These are phyloP conservation scores for Phytophthora kernoviae DNA, from an alignment of 352 stramenopile species.

Conservation along the genomic window DNA sequence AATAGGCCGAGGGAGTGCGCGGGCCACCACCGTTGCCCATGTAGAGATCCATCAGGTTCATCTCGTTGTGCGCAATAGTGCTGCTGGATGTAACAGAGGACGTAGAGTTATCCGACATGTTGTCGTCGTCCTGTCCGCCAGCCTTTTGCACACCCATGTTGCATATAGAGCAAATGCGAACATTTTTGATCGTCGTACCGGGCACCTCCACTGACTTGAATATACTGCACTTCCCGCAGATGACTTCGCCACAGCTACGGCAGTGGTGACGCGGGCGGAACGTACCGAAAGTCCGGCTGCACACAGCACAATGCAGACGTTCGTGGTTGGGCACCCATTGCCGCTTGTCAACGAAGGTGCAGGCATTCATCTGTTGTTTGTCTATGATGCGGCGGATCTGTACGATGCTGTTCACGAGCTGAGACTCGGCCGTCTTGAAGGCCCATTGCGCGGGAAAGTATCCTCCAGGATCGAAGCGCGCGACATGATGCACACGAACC, in stretches of 20 bases:
- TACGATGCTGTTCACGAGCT: constrained; percentile 78
- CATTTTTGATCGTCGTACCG: constrained; percentile 80
- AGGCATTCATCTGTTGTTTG: constrained; percentile 88
- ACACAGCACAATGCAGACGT: constrained; percentile 76
- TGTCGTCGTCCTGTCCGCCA: constrained; percentile 38
- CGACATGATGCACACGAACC: constrained; percentile 81
- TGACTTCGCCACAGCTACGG: constrained; percentile 87
- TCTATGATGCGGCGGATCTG: constrained; percentile 84
- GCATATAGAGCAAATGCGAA: constrained; percentile 84
- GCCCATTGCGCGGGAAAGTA: constrained; percentile 85
- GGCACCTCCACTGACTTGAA: constrained; percentile 84
- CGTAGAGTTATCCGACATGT: constrained; percentile 78
- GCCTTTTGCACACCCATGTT: constrained; percentile 85
- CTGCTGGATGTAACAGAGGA: constrained; percentile 80
- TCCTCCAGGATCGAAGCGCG: constrained; percentile 68
- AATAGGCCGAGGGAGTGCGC: constrained; percentile 77
- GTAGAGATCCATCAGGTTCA: constrained; percentile 87
- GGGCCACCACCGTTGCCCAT: constrained; percentile 55
- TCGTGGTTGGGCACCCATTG: constrained; percentile 84
- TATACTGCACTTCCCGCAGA: constrained; percentile 87
- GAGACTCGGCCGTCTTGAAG: constrained; percentile 84
- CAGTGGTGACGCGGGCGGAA: constrained; percentile 88
- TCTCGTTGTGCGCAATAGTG: constrained; percentile 83
- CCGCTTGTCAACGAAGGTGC: constrained; percentile 82
- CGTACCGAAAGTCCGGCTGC: constrained; percentile 69